Conservation (phyloP, 805 yeast species). For the Cyberlindnera maritima region DNA sequence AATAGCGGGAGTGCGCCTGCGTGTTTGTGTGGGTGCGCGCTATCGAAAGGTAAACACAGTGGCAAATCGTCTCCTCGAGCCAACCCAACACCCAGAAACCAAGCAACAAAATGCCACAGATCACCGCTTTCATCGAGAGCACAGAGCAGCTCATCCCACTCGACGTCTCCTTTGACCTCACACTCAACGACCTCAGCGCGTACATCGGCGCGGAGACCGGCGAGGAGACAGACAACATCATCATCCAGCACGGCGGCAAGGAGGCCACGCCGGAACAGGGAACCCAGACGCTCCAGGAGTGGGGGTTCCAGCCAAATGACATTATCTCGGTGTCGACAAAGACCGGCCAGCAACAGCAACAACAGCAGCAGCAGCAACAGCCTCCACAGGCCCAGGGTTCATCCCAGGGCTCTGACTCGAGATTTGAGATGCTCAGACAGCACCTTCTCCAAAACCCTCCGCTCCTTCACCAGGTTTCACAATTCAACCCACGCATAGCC, state of each 20-base stretch:
- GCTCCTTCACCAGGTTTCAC: constrained; percentile 34
- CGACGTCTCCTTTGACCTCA: constrained; percentile 65
- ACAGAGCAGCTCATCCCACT: constrained; percentile 31
- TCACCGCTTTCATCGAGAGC: constrained; percentile 21
- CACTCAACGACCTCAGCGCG: constrained; percentile 67
- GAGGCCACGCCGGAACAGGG: constrained; percentile 31
- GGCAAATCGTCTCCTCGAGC: not conserved
- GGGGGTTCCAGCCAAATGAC: constrained; percentile 57
- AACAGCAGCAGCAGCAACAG: not conserved
- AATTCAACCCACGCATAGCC: constrained; percentile 47
- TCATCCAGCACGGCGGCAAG: constrained; percentile 46
- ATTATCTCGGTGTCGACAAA: constrained; percentile 32
- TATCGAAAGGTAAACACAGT: constrained; percentile 7
- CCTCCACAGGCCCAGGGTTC: not conserved
- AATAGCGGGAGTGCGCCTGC: not conserved
- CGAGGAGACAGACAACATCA: constrained; percentile 37
- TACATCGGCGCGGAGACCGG: constrained; percentile 46
- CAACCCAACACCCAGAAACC: not conserved
- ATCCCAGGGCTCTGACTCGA: constrained; percentile 7
- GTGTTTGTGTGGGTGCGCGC: no score
- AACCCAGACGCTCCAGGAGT: constrained; percentile 39
- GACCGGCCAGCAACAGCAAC: not conserved
- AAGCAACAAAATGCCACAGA: constrained; percentile 14
- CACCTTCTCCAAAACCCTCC: constrained; percentile 43
- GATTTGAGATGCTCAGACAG: constrained; percentile 48